These are phyloP conservation scores for Gossypium davidsonii DNA, from an alignment of 441 rosid genomes.

Conservation along the genomic window DNA sequence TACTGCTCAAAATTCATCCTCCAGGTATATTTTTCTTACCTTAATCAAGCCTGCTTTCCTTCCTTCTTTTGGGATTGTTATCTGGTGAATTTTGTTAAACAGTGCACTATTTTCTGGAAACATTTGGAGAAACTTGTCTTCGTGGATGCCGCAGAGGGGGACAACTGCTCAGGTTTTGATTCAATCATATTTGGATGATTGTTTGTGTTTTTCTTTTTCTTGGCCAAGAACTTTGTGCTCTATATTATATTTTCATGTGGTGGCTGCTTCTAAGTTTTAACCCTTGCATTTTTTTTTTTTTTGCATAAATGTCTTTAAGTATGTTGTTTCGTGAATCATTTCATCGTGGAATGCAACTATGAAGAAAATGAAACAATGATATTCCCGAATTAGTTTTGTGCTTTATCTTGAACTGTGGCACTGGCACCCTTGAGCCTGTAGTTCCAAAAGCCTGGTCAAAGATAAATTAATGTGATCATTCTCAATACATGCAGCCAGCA, in stretches of 20 bases:
- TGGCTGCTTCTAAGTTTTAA: not conserved
- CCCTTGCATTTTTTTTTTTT: not conserved
- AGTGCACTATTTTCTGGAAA: slow-evolving; percentile 75
- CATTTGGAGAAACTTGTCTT: slow-evolving; percentile 74
- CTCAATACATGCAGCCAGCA: slow-evolving; percentile 37
- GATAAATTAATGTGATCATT: not conserved
- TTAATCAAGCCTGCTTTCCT: slow-evolving; percentile 2
- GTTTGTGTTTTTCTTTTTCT: not conserved
- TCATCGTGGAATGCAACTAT: not conserved
- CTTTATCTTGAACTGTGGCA: slow-evolving; percentile 1
- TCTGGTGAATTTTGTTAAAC: slow-evolving; percentile 21
- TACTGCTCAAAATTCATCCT: slow-evolving; percentile 45
- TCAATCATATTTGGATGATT: not conserved
- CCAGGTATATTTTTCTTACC: slow-evolving; percentile 42
- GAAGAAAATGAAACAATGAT: not conserved
- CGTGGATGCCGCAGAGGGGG: slow-evolving; percentile 84
- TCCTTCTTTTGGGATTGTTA: not conserved
- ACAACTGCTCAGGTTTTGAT: slow-evolving; percentile 55
- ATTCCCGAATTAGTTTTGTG: not conserved
- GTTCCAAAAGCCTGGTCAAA: not conserved
- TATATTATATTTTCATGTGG: not conserved
- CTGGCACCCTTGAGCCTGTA: not conserved
- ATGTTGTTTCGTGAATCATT: slow-evolving; percentile 1
- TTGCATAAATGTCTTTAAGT: not conserved
- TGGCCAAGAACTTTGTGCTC: not conserved